Percentiles rank a stretch among this genome's conserved stretches.
These are phyloP conservation scores for Colletotrichum kahawae DNA, from an alignment of 2,329 filamentous ascomycete genomes.

Conservation along the genomic window DNA sequence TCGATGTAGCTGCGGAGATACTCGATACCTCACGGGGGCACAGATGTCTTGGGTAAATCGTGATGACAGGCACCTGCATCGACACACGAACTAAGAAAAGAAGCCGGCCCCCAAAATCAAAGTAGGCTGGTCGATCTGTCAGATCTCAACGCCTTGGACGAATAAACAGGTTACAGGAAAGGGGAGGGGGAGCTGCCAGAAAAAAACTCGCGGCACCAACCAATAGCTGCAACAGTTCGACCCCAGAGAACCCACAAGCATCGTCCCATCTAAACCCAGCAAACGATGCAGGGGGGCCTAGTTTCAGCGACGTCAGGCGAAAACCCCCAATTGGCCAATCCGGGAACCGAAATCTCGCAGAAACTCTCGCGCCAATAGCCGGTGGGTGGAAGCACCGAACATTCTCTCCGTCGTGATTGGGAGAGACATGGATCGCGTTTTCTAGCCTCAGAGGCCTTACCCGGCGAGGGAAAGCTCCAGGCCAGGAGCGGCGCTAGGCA, in stretches of 20 bases:
- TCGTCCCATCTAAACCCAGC: background rate
- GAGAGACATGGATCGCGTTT: background rate
- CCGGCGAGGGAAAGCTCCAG: background rate
- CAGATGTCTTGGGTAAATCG: background rate
- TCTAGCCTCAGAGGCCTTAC: background rate
- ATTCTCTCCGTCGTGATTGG: conserved; percentile 4
- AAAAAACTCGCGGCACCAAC: background rate
- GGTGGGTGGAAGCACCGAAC: conserved; percentile 9
- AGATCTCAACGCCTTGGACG: background rate
- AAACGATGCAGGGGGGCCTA: background rate
- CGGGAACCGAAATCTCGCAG: conserved; percentile 6
- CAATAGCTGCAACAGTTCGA: background rate
- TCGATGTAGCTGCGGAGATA: background rate
- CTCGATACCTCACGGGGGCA: background rate
- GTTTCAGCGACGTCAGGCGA: conserved; percentile 6
- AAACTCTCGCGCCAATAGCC: conserved; percentile 13
- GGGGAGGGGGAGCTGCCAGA: background rate
- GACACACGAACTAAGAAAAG: background rate
- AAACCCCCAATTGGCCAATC: background rate
- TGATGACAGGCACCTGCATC: background rate
- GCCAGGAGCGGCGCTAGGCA: background rate
- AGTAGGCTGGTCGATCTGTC: background rate
- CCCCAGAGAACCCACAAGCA: conserved; percentile 8
- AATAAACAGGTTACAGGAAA: background rate
- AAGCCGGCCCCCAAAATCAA: background rate